Evolutionary conservation across 2,329 filamentous ascomycete genomes (phyloP).

Genomic region (Exutisphaerella laricina): DNA sequence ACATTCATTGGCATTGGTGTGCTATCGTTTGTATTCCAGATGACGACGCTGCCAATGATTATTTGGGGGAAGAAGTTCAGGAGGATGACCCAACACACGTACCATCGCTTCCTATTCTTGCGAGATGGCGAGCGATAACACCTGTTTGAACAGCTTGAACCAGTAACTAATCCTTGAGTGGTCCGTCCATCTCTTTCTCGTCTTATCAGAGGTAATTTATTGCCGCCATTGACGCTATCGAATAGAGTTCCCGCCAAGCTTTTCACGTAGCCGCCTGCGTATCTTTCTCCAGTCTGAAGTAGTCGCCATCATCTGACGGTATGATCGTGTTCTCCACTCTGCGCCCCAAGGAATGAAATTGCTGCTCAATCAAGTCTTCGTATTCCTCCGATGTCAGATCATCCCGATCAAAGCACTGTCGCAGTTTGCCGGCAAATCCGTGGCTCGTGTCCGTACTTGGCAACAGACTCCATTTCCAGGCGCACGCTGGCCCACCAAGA

Average conservation of each 20-base stretch:
- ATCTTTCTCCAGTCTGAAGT: not conserved
- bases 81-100: slow-evolving; percentile 40
- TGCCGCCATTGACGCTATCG: too few relatives aligned
- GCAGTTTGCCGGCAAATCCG: not conserved
- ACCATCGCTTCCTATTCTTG: slow-evolving; percentile 23
- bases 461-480: not conserved
- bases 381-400: not conserved
- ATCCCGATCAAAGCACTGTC: not conserved
- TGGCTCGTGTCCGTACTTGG: not conserved
- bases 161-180: too few relatives aligned
- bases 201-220: too few relatives aligned
- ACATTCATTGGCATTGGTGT: slow-evolving; percentile 51
- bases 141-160: too few relatives aligned
- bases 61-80: slow-evolving; percentile 48
- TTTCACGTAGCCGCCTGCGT: too few relatives aligned
- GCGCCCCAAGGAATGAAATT: not conserved
- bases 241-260: too few relatives aligned
- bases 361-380: slow-evolving; percentile 5
- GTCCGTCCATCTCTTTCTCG: too few relatives aligned
- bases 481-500: not conserved
- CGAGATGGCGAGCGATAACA: slow-evolving; percentile 23
- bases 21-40: slow-evolving; percentile 48
- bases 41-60: slow-evolving; percentile 51
- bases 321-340: not conserved
- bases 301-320: not conserved